phyloP scores from a whole-genome alignment of 2,329 filamentous ascomycete species.

The Colletotrichum tabaci region DNA sequence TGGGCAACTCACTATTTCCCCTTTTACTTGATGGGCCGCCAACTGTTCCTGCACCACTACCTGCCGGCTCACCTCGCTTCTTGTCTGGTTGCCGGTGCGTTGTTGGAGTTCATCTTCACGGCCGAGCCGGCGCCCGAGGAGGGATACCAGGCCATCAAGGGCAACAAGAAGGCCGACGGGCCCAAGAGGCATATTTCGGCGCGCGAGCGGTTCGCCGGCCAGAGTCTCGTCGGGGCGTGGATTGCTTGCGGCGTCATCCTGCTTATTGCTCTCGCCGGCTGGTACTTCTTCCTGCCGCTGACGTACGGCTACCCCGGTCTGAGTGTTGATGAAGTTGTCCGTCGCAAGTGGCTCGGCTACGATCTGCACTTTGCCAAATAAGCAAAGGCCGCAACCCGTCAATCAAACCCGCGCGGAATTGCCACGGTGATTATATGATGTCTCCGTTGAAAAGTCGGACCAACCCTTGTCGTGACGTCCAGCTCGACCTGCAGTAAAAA shows the following conservation, averaged over 20 bases:
- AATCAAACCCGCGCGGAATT: constrained; percentile 1
- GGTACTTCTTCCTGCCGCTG: constrained; percentile 94
- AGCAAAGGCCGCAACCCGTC: constrained; percentile 41
- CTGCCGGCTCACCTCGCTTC: constrained; percentile 95
- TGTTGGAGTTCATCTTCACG: constrained; percentile 97
- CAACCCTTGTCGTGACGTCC: constrained; percentile 6
- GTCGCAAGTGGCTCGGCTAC: constrained; percentile 96
- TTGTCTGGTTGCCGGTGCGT: constrained; percentile 87
- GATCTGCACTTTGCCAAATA: constrained; percentile 99
- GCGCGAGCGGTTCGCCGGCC: constrained; percentile 83
- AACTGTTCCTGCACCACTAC: constrained; percentile 98
- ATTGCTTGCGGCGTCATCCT: constrained; percentile 81
- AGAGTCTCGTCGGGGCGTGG: constrained; percentile 86
- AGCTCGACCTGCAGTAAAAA: neutral
- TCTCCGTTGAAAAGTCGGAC: constrained; percentile 13
- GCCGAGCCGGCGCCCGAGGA: constrained; percentile 80
- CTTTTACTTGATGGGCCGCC: constrained; percentile 98
- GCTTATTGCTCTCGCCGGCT: constrained; percentile 78
- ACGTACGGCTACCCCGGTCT: constrained; percentile 96
- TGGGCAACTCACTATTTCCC: constrained; percentile 98
- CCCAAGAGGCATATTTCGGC: constrained; percentile 79
- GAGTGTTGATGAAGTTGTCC: constrained; percentile 81
- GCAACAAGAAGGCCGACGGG: constrained; percentile 61
- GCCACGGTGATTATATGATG: constrained; percentile 18
- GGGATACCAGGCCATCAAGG: constrained; percentile 58